Evolutionary conservation across 2,329 filamentous ascomycete species (phyloP).

Genomic region (Trichoderma brevicompactum): DNA sequence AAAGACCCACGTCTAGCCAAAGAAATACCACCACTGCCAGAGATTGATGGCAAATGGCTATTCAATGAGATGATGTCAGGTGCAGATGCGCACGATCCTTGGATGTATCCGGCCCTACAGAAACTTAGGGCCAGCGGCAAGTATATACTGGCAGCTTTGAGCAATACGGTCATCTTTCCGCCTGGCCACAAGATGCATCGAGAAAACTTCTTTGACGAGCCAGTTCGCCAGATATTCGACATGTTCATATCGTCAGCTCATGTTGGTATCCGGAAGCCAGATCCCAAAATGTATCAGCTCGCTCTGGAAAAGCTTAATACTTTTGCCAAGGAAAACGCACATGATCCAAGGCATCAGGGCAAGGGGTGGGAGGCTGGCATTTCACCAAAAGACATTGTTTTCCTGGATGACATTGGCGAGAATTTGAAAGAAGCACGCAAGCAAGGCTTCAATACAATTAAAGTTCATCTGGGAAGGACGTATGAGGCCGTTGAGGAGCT

Average conservation of each 20-base stretch:
- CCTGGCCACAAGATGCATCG: conserved; percentile 68
- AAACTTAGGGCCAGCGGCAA: conserved; percentile 65
- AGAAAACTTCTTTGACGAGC: conserved; percentile 55
- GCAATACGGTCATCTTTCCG: conserved; percentile 89
- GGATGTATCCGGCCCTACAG: conserved; percentile 83
- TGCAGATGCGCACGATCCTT: conserved; percentile 74
- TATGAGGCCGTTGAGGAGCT: conserved; percentile 82
- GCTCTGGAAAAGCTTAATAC: conserved; percentile 70
- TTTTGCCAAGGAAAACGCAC: conserved; percentile 59
- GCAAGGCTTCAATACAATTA: conserved; percentile 80
- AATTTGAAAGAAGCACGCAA: conserved; percentile 81
- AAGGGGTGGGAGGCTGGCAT: conserved; percentile 57
- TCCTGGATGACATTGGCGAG: conserved; percentile 92
- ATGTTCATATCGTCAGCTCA: conserved; percentile 87
- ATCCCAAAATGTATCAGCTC: conserved; percentile 77
- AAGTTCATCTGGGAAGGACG: conserved; percentile 77
- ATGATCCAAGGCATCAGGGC: conserved; percentile 43
- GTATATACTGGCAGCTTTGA: conserved; percentile 80
- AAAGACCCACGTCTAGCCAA: conserved; percentile 47
- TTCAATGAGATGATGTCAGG: conserved; percentile 91
- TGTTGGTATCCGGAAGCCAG: conserved; percentile 85
- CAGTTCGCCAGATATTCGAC: conserved; percentile 74
- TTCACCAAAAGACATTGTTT: conserved; percentile 71
- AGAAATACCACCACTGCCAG: conserved; percentile 65
- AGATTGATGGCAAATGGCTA: conserved; percentile 75